A percentile compares a stretch with the other conserved stretches of the same genome.
Evolutionary conservation across 1,139 yeast species (phyloP).

Genomic region (Yamadazyma diddensiae): DNA sequence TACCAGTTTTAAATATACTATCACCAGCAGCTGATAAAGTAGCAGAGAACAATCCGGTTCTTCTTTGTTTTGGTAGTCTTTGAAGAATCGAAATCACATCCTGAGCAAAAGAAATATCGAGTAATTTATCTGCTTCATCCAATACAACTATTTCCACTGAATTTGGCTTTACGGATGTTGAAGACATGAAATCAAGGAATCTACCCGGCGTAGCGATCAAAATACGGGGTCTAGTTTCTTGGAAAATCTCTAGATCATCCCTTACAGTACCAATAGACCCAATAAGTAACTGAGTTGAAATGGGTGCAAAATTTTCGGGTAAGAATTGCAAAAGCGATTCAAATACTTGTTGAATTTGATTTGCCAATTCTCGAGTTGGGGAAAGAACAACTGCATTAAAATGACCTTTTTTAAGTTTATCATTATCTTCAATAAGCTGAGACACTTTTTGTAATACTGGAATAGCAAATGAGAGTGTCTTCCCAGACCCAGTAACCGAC

Average conservation of each 20-base stretch:
- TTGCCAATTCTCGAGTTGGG: constrained; percentile 91
- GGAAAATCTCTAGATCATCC: constrained; percentile 66
- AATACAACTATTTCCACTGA: constrained; percentile 73
- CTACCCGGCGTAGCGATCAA: constrained; percentile 95
- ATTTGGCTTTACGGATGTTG: constrained; percentile 47
- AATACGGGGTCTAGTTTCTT: constrained; percentile 60
- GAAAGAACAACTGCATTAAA: constrained; percentile 72
- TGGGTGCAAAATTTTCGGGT: constrained; percentile 44
- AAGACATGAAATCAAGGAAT: constrained; percentile 65
- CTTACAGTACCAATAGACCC: constrained; percentile 75
- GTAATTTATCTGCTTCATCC: constrained; percentile 90
- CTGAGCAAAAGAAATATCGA: constrained; percentile 73
- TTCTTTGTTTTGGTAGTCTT: constrained; percentile 78
- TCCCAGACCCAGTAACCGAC: constrained; percentile 97
- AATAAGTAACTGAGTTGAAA: constrained; percentile 69
- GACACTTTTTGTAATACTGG: constrained; percentile 73
- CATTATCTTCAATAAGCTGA: constrained; percentile 25
- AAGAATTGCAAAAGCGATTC: constrained; percentile 55
- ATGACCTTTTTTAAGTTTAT: constrained; percentile 53
- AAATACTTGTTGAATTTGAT: constrained; percentile 73
- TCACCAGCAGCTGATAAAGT: constrained; percentile 80
- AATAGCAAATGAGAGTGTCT: constrained; percentile 80
- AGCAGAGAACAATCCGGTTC: constrained; percentile 93
- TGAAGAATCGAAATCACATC: constrained; percentile 68
- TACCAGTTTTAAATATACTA: constrained; percentile 69